These are phyloP conservation scores for Trichoderma arundinaceum DNA, from an alignment of 2,329 filamentous ascomycete genomes.

Conservation along the genomic window DNA sequence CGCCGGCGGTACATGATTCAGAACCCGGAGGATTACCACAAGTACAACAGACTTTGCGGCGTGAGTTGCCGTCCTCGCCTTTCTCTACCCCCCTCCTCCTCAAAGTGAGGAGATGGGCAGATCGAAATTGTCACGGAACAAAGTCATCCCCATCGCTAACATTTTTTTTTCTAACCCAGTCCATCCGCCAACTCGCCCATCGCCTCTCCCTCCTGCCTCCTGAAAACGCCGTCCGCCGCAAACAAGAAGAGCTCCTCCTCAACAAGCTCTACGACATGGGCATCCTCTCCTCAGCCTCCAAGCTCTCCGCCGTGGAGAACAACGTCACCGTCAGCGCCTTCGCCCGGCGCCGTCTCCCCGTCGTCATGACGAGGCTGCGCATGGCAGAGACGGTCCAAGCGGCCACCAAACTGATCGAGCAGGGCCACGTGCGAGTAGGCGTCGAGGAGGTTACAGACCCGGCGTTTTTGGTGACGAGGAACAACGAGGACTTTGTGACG, in stretches of 20 bases:
- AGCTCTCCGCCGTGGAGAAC: slow-evolving; percentile 84
- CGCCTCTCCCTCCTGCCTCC: slow-evolving; percentile 82
- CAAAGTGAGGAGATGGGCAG: not conserved
- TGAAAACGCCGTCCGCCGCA: slow-evolving; percentile 75
- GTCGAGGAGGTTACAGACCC: slow-evolving; percentile 90
- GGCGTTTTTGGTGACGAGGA: slow-evolving; percentile 85
- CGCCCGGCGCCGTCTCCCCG: slow-evolving; percentile 79
- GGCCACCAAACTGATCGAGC: slow-evolving; percentile 86
- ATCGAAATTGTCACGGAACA: not conserved
- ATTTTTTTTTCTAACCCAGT: slow-evolving; percentile 50
- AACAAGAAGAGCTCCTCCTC: slow-evolving; percentile 85
- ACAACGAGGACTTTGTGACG: slow-evolving; percentile 94
- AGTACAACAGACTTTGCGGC: slow-evolving; percentile 70
- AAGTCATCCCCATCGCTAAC: slow-evolving; percentile 27
- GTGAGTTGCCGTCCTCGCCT: slow-evolving; percentile 42
- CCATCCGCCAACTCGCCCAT: slow-evolving; percentile 88
- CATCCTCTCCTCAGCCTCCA: slow-evolving; percentile 75
- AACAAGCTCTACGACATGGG: slow-evolving; percentile 95
- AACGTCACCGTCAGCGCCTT: slow-evolving; percentile 89
- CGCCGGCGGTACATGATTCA: slow-evolving; percentile 89
- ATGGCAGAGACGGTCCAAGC: slow-evolving; percentile 93
- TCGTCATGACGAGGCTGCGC: slow-evolving; percentile 86
- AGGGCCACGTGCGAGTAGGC: slow-evolving; percentile 90
- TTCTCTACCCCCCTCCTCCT: too few relatives aligned
- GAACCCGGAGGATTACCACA: slow-evolving; percentile 83